Evolutionary conservation across 352 stramenopile genomes (phyloP).

Genomic region (Phytophthora crassamura): DNA sequence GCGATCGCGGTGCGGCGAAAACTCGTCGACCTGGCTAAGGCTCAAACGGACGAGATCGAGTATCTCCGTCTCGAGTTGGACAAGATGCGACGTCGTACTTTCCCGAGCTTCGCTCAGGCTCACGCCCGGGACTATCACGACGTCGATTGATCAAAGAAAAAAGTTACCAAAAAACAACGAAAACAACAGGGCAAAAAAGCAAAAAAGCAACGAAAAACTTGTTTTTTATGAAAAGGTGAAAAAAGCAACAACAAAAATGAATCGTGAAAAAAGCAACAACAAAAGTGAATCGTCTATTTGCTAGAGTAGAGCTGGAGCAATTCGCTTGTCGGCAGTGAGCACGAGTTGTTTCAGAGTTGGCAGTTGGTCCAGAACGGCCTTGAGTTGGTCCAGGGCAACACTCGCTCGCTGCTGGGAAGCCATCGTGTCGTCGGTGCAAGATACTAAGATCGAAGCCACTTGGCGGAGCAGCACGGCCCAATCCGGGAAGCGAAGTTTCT

Average conservation of each 20-base stretch:
- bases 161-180: no score
- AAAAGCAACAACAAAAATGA: no score
- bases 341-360: slow-evolving; percentile 59
- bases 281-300: slow-evolving; percentile 1
- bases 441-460: slow-evolving; percentile 42
- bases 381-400: slow-evolving; percentile 35
- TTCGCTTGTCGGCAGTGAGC: slow-evolving; percentile 21
- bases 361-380: slow-evolving; percentile 44
- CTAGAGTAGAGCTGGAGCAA: slow-evolving; percentile 40
- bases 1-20: slow-evolving; percentile 89
- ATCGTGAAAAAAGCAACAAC: no score
- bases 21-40: slow-evolving; percentile 88
- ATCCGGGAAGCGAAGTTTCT: slow-evolving; percentile 48
- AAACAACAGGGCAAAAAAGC: no score
- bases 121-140: slow-evolving; percentile 46
- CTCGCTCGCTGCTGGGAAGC: slow-evolving; percentile 26
- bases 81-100: slow-evolving; percentile 91
- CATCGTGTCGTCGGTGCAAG: background rate
- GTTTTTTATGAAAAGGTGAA: no score
- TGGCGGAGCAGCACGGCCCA: slow-evolving; percentile 53
- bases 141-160: slow-evolving; percentile 28
- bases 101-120: slow-evolving; percentile 90
- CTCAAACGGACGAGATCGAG: slow-evolving; percentile 93
- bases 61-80: slow-evolving; percentile 89
- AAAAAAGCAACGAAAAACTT: no score